A percentile compares a stretch with the other conserved stretches of the same genome.
These are phyloP conservation scores for Brassica juncea DNA, from an alignment of 345 rosid species.

Conservation along the genomic window DNA sequence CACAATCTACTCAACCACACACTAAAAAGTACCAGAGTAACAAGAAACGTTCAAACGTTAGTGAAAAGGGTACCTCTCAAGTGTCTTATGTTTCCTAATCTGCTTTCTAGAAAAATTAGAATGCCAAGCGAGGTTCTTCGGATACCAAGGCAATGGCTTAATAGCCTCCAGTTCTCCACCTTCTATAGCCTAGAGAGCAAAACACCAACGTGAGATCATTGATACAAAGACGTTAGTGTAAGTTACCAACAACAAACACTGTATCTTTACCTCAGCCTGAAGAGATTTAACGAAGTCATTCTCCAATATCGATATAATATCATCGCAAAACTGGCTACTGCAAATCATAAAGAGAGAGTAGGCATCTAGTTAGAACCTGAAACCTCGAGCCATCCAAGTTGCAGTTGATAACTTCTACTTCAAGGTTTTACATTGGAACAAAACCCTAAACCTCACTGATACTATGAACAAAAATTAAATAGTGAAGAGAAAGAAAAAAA, in stretches of 20 bases:
- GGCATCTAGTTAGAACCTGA: neutral
- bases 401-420: neutral
- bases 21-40: neutral
- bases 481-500: conserved; percentile 5
- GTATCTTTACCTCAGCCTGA: conserved; percentile 56
- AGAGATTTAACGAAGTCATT: conserved; percentile 82
- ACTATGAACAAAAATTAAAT: neutral
- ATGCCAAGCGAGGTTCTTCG: conserved; percentile 91
- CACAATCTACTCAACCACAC: neutral
- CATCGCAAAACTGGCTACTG: conserved; percentile 84
- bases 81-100: conserved; percentile 82
- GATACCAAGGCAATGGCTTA: conserved; percentile 90
- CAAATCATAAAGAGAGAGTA: neutral
- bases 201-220: neutral
- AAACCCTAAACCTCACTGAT: conserved; percentile 13
- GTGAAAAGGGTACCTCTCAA: conserved; percentile 67
- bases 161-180: conserved; percentile 72
- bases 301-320: conserved; percentile 70
- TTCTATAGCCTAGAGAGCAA: conserved; percentile 52
- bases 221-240: neutral
- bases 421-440: neutral
- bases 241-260: conserved; percentile 1
- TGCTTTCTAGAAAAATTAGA: conserved; percentile 90
- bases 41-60: neutral
- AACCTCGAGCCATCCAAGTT: neutral